Percentiles rank a stretch among this genome's conserved stretches.
These are phyloP conservation scores for Sugiyamaella sp. DNA, from an alignment of 1,139 yeast genomes.

Conservation along the genomic window DNA sequence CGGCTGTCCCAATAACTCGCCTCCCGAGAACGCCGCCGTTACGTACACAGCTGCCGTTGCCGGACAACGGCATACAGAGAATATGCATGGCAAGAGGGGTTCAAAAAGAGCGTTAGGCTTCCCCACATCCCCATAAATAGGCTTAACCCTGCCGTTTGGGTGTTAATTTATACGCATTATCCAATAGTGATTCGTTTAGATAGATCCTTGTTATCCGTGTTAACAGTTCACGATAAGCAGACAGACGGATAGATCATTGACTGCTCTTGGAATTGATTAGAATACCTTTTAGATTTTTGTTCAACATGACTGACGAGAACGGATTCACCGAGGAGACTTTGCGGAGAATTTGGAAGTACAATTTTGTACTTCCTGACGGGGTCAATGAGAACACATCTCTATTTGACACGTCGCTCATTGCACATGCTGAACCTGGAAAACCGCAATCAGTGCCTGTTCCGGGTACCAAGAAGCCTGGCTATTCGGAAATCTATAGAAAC, in stretches of 20 bases:
- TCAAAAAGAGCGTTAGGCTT: neutral
- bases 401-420: conserved; percentile 14
- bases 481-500: conserved; percentile 59
- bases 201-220: conserved; percentile 1
- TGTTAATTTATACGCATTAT: too few species aligned
- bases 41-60: neutral
- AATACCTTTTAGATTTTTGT: too few species aligned
- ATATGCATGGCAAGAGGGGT: conserved; percentile 1
- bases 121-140: neutral
- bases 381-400: conserved; percentile 12
- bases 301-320: conserved; percentile 10
- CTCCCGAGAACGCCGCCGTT: too few species aligned
- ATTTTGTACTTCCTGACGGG: conserved; percentile 17
- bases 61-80: neutral
- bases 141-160: conserved; percentile 4
- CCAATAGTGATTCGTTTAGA: too few species aligned
- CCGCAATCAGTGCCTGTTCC: conserved; percentile 51
- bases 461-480: conserved; percentile 52
- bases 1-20: too few species aligned
- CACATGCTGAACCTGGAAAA: conserved; percentile 24
- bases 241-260: too few species aligned
- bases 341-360: conserved; percentile 22
- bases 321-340: conserved; percentile 26
- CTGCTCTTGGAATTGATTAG: too few species aligned
- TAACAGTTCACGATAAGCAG: too few species aligned